Base-by-base conservation (phyloP, 768 basidiomycete genomes). In the Pulveroboletus sp. region DNA sequence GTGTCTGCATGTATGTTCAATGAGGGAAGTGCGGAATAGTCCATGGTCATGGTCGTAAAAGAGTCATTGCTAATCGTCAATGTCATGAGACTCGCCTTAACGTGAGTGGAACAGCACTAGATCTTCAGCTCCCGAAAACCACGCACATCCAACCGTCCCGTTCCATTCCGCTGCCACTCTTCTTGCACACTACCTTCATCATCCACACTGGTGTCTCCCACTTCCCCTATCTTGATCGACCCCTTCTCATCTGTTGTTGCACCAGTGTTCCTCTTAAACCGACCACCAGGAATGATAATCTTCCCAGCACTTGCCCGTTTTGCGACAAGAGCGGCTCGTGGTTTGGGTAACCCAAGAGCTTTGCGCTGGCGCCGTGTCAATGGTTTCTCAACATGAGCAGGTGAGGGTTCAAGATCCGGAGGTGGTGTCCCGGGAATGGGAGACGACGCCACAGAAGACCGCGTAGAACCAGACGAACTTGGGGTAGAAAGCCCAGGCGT, bases 81-180 rank as follows among this genome's bases (percentile, higher is more conserved):
- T 20, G 47, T 52, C 43, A 27, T 51, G 39, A 12, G 29, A 33
- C 12, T 16, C 7, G 41, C 40, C 39, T 20, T 36, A 33, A 36
- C 23, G 40, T 33, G 46, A 13, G 27, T 29, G 24, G 38, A 32
- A n/a, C 37, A 36, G 43, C 40, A 40, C 59, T 69, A 81, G 52
- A 89, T 89, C 77, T 78, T 85, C 65, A 89, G 64, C 69, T 89
- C 87, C 56, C 85, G 71, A 66, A 89, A 89, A 45, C 87, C 87
- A 45, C 87, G 73, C 45, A 89, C 85, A 64, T 89, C 87, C 50
- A 89, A 65, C 59, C 86, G 71, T 43, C 86, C 87, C 27, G 79
- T 77, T 53, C 86, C 86, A 66, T 85, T 89, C 64, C 68, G 74
- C 59, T 67, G 71, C 86, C 87, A 88, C 61, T 77, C 79, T 6